phyloP scores from a whole-genome alignment of 148 eudicot species.

The Spergularia marina region DNA sequence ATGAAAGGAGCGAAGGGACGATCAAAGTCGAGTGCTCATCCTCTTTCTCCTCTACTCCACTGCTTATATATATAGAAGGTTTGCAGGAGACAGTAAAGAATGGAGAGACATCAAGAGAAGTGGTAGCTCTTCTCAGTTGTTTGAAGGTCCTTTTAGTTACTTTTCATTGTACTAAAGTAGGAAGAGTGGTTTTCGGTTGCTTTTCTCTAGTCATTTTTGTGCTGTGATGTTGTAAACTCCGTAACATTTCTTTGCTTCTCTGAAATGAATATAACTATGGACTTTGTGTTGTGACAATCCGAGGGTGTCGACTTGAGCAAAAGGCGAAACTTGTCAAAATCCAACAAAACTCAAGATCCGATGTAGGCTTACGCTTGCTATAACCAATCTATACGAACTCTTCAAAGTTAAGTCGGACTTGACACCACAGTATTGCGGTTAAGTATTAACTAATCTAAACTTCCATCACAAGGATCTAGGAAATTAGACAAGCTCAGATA shows the following conservation, averaged over 20 bases:
- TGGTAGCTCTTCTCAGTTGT: conserved; percentile 22
- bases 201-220: conserved; percentile 22
- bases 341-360: too few relatives aligned
- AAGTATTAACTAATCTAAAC: too few relatives aligned
- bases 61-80: conserved; percentile 33
- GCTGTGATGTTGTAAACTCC: conserved; percentile 54
- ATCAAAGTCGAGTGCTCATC: conserved; percentile 78
- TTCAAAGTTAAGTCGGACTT: too few relatives aligned
- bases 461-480: too few relatives aligned
- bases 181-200: conserved; percentile 31
- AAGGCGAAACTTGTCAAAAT: too few relatives aligned
- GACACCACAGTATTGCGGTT: too few relatives aligned
- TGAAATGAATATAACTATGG: conserved; percentile 33
- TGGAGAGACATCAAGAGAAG: conserved; percentile 14
- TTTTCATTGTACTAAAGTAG: conserved; percentile 15
- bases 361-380: too few relatives aligned
- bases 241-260: conserved; percentile 34
- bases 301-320: too few relatives aligned
- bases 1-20: conserved; percentile 95
- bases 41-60: conserved; percentile 73
- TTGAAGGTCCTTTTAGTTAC: conserved; percentile 21
- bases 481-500: too few relatives aligned
- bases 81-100: conserved; percentile 15
- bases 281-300: not conserved
- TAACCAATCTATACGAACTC: too few relatives aligned